phyloP scores from a whole-genome alignment of 257 asterid species.

The Petrea volubilis region DNA sequence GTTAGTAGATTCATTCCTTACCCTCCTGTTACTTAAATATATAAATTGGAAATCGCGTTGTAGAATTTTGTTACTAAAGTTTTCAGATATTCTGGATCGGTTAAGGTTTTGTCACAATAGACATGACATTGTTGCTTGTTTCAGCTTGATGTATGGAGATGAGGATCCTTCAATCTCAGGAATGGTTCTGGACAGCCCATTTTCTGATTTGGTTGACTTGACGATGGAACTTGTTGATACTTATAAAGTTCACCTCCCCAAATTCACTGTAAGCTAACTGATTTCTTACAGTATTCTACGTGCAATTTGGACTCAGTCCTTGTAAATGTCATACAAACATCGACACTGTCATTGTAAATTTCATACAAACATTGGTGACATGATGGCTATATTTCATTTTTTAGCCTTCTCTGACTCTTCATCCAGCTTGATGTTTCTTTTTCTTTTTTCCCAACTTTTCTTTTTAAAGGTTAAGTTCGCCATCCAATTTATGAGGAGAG shows the following conservation, averaged over 20 bases:
- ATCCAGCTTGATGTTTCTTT: background rate
- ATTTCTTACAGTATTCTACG: conserved; percentile 8
- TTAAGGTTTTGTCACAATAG: conserved; percentile 3
- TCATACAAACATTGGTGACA: background rate
- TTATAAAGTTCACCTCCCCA: conserved; percentile 85
- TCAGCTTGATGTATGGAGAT: conserved; percentile 93
- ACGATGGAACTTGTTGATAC: conserved; percentile 98
- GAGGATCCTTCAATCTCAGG: conserved; percentile 99
- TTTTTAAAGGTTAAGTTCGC: conserved; percentile 78
- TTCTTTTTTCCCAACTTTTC: background rate
- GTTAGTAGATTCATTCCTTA: conserved; percentile 35
- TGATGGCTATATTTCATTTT: conserved; percentile 10
- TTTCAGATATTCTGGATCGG: background rate
- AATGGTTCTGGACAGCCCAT: conserved; percentile 96
- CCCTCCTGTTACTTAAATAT: background rate
- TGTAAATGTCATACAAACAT: conserved; percentile 7
- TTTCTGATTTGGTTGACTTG: conserved; percentile 90
- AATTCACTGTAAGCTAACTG: conserved; percentile 71
- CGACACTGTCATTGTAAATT: background rate
- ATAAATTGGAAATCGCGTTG: background rate
- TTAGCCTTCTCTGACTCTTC: conserved; percentile 10
- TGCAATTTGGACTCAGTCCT: background rate
- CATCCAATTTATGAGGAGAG: conserved; percentile 85
- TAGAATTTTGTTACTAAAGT: background rate
- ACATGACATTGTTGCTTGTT: conserved; percentile 32